These are phyloP conservation scores for Pseudocercospora cruenta DNA, from an alignment of 2,329 filamentous ascomycete genomes.

Conservation along the genomic window DNA sequence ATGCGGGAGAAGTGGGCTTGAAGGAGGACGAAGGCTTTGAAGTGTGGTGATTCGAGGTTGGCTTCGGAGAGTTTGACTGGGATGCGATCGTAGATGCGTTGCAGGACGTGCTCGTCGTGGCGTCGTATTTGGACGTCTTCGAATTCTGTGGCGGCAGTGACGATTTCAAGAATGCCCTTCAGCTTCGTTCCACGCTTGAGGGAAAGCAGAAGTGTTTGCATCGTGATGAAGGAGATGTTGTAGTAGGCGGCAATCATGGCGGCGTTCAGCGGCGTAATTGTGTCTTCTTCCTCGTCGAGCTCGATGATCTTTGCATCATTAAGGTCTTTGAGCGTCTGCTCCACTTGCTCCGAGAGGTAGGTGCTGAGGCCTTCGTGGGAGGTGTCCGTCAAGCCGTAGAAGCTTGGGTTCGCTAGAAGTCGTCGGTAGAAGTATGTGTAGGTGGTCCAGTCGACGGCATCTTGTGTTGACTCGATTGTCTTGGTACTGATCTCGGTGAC, in stretches of 20 bases:
- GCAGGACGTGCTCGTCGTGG: constrained; percentile 85
- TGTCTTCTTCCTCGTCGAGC: constrained; percentile 84
- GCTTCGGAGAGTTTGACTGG: constrained; percentile 93
- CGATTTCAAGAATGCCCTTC: constrained; percentile 94
- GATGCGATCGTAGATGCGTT: constrained; percentile 89
- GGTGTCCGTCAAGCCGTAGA: constrained; percentile 86
- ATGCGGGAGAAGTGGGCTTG: constrained; percentile 98
- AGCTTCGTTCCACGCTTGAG: constrained; percentile 87
- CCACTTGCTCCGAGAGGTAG: constrained; percentile 91
- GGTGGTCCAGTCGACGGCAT: constrained; percentile 97
- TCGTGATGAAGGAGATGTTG: constrained; percentile 98
- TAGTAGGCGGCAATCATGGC: constrained; percentile 99
- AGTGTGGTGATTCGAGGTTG: constrained; percentile 90
- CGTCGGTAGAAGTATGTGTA: constrained; percentile 98
- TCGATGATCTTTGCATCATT: constrained; percentile 94
- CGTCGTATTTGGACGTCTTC: constrained; percentile 92
- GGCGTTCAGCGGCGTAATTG: constrained; percentile 84
- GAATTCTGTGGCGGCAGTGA: constrained; percentile 95
- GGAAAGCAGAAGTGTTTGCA: constrained; percentile 97
- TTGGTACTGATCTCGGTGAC: constrained; percentile 96
- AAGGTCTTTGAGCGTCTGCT: constrained; percentile 87
- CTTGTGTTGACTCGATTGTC: constrained; percentile 92
- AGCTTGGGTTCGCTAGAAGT: constrained; percentile 92
- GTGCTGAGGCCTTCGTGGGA: constrained; percentile 92
- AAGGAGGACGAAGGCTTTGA: constrained; percentile 96